Evolutionary conservation across 495 filamentous ascomycete species (phyloP), one percentile per base, ranked within the genome.

Genomic region (Penicillium pulvis): DNA sequence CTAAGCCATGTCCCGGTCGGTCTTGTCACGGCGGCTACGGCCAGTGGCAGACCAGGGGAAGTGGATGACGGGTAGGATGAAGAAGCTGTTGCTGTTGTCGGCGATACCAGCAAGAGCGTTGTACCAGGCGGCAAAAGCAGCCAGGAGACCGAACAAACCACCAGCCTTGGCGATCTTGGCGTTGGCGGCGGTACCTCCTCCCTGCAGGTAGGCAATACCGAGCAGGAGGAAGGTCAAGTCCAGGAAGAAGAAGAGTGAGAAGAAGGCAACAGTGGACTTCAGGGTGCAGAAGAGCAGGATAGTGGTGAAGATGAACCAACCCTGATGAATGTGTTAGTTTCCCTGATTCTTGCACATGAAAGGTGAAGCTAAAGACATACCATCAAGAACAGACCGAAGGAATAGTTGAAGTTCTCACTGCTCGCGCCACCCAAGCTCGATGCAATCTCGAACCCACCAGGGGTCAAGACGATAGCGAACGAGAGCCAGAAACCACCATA

Each of bases 401-500:
- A 90, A 62, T 89, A 82, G 51, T 83, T 66, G 67, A 89, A 87
- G 30, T 77, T 71, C 11, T 56, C 62, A 0, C 58, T 31, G 39
- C 64, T 56, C 4, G 44, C 54, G 1, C 58, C 53, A 6, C 56
- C 58, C 19, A 76, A 63, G 2, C 64, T 53, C 0, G 67, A 65
- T 14, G 54, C 64, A 44, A 92, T 89, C 17, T 82, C 68, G 64
- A 90, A 89, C 30, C 88, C 89, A 58, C 86, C 83, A 1, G 92
- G 90, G 28, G 93, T 97, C 64, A 96, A 76, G 66, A 96, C 82
- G 77, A 98, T 91, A 64, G 83, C 94, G 70, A 90, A 93, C 28
- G 91, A 83, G 66, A 98, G 80, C 94, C 94, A 98, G 86, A 98
- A 98, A 63, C 93, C 94, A 63, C 94, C 94, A 73, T 93, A 98